Evolutionary conservation across 2,329 filamentous ascomycete species (phyloP), one percentile per base, ranked within the genome.

Genomic region (Xylariaceae sp.): DNA sequence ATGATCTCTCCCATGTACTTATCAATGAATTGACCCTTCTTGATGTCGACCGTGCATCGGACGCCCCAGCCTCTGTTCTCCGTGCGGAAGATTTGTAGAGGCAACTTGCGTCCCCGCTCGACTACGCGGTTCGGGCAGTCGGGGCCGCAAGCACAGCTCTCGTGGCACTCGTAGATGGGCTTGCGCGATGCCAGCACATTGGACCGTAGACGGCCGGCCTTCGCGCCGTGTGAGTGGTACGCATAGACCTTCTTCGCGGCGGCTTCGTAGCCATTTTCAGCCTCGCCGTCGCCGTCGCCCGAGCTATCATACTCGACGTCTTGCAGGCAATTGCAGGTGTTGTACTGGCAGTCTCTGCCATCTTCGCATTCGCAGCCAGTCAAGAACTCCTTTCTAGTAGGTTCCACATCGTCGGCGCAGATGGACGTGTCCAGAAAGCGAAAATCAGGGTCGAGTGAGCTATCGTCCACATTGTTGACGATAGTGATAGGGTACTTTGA

Each of bases 101-200:
- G 74, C 1, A 92, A 69, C 31, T 71, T 75, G 3, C 87, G 70
- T 0, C 87, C 86, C 34, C 81, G 73, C 54, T 88, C 83, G 0
- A 92, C 85, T 1, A 89, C 79, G 4, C 85, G 72, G 53, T 88
- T 90, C 1, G 82, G 80, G 52, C 87, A 94, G 13, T 65, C 50
- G 0, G 60, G 55, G 2, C 71, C 71, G 51, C 87, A 94, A 3
- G 63, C 66, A 61, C 87, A 94, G 7, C 71, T 74, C 2, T 72
- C 65, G 51, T 92, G 87, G 56, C 87, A 94, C 54, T 94, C 87
- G 60, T 89, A 90, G 41, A 94, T 83, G 0, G 83, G 76, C 23
- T 72, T 59, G 27, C 73, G 69, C 17, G 73, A 77, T 16, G 68
- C 51, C 9, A 81, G 65, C 30, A 75, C 65, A 30, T 67, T 66